A percentile compares a stretch with the other conserved stretches of the same genome.
phyloP scores from a whole-genome alignment of 768 basidiomycete genomes.

The Russula brevipes region DNA sequence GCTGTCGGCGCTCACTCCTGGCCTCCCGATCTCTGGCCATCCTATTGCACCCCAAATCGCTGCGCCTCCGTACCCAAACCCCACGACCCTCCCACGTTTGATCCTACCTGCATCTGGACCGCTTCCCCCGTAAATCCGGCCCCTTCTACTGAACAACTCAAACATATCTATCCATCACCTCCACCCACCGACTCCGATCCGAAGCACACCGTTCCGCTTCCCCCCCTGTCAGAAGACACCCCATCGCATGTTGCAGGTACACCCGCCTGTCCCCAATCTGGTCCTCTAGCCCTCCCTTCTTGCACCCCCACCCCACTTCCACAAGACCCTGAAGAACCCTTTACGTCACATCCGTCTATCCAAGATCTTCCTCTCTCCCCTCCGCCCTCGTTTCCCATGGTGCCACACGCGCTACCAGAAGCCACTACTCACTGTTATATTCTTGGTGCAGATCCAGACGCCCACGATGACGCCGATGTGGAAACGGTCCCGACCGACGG shows the following conservation, averaged over 20 bases:
- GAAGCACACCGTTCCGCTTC: conserved; percentile 26
- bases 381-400: conserved; percentile 23
- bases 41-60: conserved; percentile 20
- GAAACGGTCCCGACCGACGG: background rate
- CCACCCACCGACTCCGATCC: conserved; percentile 25
- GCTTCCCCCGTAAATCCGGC: background rate
- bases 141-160: conserved; percentile 4
- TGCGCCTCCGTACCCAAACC: conserved; percentile 14
- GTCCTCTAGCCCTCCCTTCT: conserved; percentile 8
- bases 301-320: background rate
- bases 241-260: conserved; percentile 5
- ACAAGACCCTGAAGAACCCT: background rate
- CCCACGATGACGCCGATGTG: conserved; percentile 2
- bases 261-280: background rate
- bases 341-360: conserved; percentile 19
- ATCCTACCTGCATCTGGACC: conserved; percentile 12
- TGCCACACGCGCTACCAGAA: conserved; percentile 21
- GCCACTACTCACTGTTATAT: background rate
- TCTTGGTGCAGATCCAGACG: conserved; percentile 1
- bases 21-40: conserved; percentile 15
- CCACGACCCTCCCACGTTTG: conserved; percentile 21
- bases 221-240: conserved; percentile 15
- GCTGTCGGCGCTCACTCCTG: conserved; percentile 2
- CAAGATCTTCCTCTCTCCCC: conserved; percentile 23
- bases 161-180: conserved; percentile 24